A percentile compares a stretch with the other conserved stretches of the same genome.
Evolutionary conservation across 257 asterid genomes (phyloP).

Genomic region (Solanum bulbocastanum): DNA sequence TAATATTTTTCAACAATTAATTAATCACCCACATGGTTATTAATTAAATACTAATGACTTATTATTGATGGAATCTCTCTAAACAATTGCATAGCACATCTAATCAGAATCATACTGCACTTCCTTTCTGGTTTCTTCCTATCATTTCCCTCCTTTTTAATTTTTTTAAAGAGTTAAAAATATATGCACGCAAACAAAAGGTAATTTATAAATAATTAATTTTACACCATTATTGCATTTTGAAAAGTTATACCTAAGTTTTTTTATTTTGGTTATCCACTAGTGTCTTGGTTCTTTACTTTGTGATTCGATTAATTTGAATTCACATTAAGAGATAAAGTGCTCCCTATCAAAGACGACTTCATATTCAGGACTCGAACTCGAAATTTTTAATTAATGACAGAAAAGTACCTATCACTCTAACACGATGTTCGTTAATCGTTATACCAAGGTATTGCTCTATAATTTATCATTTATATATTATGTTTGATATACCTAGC

Average conservation of each 20-base stretch:
- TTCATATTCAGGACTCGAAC: background rate
- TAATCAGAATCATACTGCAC: background rate
- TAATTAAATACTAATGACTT: background rate
- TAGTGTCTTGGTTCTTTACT: background rate
- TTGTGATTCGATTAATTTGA: background rate
- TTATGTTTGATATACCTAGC: background rate
- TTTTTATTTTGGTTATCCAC: background rate
- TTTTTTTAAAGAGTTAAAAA: background rate
- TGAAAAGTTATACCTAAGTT: background rate
- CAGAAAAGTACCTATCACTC: background rate
- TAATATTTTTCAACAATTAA: background rate
- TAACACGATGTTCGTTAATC: background rate
- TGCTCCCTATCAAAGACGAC: background rate
- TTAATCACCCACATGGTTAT: background rate
- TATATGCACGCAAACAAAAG: background rate
- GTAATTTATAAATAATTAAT: background rate
- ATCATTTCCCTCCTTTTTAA: background rate
- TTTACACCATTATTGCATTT: background rate
- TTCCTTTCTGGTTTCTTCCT: background rate
- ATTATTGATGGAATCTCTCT: background rate
- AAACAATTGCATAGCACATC: background rate
- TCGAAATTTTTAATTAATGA: background rate
- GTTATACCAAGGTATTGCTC: background rate
- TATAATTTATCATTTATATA: background rate
- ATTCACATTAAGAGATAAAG: background rate